A percentile compares a stretch with the other conserved stretches of the same genome.
phyloP scores from a whole-genome alignment of 108 stramenopile genomes.

The Licmophora abbreviata region DNA sequence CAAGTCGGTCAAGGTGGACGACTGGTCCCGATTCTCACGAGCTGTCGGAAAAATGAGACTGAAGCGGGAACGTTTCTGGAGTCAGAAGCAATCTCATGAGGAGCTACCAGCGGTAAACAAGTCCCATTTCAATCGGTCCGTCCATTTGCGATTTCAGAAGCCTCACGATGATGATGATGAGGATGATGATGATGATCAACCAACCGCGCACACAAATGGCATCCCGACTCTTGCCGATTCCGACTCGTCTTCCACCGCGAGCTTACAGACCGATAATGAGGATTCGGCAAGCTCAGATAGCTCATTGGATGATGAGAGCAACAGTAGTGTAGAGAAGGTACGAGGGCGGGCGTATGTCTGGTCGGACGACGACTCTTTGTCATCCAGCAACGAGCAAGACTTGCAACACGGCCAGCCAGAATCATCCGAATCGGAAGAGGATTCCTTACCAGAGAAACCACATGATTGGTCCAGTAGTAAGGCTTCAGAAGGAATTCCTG shows the following conservation, averaged over 20 bases:
- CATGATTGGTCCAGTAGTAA: no score
- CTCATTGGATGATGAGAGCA: no score
- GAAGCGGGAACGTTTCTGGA: constrained; percentile 1
- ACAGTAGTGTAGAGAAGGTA: no score
- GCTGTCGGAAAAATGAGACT: constrained; percentile 5
- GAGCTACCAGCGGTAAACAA: constrained; percentile 1
- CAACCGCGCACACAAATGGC: no score
- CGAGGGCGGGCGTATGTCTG: constrained; percentile 22
- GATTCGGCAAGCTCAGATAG: no score
- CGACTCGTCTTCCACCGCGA: no score
- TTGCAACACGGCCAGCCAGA: no score
- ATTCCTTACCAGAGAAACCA: no score
- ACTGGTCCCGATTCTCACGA: constrained; percentile 18
- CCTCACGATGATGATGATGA: constrained; percentile 2
- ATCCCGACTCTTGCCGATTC: no score
- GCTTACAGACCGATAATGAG: no score
- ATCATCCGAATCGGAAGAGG: no score
- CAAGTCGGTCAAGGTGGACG: constrained; percentile 23
- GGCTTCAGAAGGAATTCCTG: not conserved
- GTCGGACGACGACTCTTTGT: constrained; percentile 39
- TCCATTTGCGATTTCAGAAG: constrained; percentile 47
- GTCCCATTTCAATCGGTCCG: constrained; percentile 37
- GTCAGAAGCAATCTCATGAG: constrained; percentile 15
- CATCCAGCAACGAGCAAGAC: no score
- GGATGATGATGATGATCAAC: constrained; percentile 8